Conservation (phyloP, 352 stramenopile genomes). For the Phytophthora sp. region DNA sequence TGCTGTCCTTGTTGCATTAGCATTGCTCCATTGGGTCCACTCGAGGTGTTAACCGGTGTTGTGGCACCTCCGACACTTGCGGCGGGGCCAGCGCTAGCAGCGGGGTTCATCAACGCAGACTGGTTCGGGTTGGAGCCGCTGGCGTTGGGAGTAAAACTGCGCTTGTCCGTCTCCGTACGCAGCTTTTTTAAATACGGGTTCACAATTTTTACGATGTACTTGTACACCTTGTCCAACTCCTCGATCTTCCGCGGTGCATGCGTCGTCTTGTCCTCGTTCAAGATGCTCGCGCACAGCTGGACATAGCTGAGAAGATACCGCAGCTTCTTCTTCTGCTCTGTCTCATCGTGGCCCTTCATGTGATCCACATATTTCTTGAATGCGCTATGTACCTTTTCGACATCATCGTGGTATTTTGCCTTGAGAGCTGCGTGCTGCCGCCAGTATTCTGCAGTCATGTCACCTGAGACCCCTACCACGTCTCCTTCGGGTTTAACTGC, state of each 20-base stretch:
- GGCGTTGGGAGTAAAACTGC: slow-evolving; percentile 44
- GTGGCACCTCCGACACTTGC: slow-evolving; percentile 13
- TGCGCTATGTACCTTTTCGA: slow-evolving; percentile 86
- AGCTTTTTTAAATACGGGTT: slow-evolving; percentile 89
- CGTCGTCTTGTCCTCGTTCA: slow-evolving; percentile 80
- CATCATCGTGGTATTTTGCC: slow-evolving; percentile 81
- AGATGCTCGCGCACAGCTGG: slow-evolving; percentile 76
- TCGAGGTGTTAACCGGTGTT: slow-evolving; percentile 20
- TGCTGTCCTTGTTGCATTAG: slow-evolving; percentile 39
- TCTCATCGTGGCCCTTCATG: slow-evolving; percentile 88
- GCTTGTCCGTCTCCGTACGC: slow-evolving; percentile 78
- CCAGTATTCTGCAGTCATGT: slow-evolving; percentile 78
- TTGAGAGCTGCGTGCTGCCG: slow-evolving; percentile 78
- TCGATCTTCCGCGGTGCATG: slow-evolving; percentile 77
- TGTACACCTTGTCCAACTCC: slow-evolving; percentile 89
- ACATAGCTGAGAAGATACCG: slow-evolving; percentile 86
- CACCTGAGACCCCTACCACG: slow-evolving; percentile 29
- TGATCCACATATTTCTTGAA: slow-evolving; percentile 91
- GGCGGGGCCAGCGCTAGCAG: slow-evolving; percentile 23
- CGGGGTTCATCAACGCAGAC: slow-evolving; percentile 11
- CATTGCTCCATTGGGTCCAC: slow-evolving; percentile 27
- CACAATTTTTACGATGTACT: slow-evolving; percentile 91
- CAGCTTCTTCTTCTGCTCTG: slow-evolving; percentile 88
- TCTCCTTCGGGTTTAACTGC: slow-evolving; percentile 26
- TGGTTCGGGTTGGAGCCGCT: slow-evolving; percentile 30